phyloP scores from a whole-genome alignment of 352 stramenopile genomes.

The Phytopythium chamaehyphon region DNA sequence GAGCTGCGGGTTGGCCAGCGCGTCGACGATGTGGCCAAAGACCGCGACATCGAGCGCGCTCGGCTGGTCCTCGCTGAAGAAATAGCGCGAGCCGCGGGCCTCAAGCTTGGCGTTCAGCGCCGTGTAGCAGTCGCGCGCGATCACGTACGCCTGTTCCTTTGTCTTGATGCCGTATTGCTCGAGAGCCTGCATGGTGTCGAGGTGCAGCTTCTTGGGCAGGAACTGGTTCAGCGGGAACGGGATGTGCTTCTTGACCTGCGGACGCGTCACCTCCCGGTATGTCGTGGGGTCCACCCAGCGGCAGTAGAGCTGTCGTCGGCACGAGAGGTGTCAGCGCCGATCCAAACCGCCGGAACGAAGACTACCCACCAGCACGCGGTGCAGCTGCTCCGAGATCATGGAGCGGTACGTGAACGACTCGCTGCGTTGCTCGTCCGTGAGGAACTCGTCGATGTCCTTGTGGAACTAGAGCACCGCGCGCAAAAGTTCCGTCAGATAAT shows the following conservation, averaged over 20 bases:
- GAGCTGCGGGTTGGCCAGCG: slow-evolving; percentile 69
- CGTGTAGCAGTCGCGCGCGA: slow-evolving; percentile 82
- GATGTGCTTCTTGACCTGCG: slow-evolving; percentile 75
- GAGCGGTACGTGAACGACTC: slow-evolving; percentile 80
- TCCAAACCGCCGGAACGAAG: neutral
- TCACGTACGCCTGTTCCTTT: slow-evolving; percentile 80
- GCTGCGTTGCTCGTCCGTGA: slow-evolving; percentile 68
- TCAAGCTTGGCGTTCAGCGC: slow-evolving; percentile 79
- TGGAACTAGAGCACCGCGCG: slow-evolving; percentile 48
- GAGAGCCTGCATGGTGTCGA: slow-evolving; percentile 59
- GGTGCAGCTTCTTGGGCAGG: slow-evolving; percentile 82
- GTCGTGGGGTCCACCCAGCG: slow-evolving; percentile 82
- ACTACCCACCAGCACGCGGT: slow-evolving; percentile 57
- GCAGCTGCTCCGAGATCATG: slow-evolving; percentile 81
- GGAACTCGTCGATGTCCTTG: slow-evolving; percentile 65
- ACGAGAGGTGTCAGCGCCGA: neutral
- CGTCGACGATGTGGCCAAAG: slow-evolving; percentile 82
- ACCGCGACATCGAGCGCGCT: slow-evolving; percentile 76
- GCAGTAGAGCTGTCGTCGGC: slow-evolving; percentile 61
- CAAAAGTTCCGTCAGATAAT: neutral
- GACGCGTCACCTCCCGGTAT: slow-evolving; percentile 81
- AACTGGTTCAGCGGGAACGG: slow-evolving; percentile 82
- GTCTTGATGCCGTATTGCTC: slow-evolving; percentile 49
- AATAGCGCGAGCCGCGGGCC: slow-evolving; percentile 44
- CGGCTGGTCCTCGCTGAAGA: slow-evolving; percentile 57